Evolutionary conservation across 2,329 filamentous ascomycete genomes (phyloP).

Genomic region (Xylariomycetidae sp.): DNA sequence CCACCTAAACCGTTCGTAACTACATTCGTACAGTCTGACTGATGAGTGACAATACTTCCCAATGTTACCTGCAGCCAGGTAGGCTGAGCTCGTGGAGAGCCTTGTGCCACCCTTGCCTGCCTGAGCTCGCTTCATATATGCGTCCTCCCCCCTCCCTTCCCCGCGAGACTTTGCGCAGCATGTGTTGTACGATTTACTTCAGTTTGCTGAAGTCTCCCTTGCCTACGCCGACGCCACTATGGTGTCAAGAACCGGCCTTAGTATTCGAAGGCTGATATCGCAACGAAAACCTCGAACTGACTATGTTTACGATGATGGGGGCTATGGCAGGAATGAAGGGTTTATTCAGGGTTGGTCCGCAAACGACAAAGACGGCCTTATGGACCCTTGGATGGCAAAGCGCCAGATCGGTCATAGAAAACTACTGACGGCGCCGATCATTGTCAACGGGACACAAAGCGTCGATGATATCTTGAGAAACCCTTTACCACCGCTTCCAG

Average conservation of each 20-base stretch:
- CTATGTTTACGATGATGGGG: conserved; percentile 19
- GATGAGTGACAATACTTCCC: too few species aligned
- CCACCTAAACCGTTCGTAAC: too few species aligned
- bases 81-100: too few species aligned
- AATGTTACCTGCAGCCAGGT: too few species aligned
- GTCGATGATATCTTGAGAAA: conserved; percentile 32
- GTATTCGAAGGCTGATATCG: conserved; percentile 39
- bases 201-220: conserved; percentile 22
- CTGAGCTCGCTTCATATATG: conserved; percentile 21
- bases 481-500: conserved; percentile 34
- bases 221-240: conserved; percentile 27
- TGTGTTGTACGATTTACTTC: conserved; percentile 8
- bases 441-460: conserved; percentile 34
- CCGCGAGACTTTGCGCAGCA: too few species aligned
- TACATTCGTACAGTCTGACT: too few species aligned
- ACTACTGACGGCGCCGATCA: conserved; percentile 31
- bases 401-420: conserved; percentile 25
- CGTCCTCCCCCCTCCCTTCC: conserved; percentile 17
- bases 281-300: conserved; percentile 24
- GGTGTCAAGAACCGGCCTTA: conserved; percentile 36
- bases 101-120: conserved; percentile 21
- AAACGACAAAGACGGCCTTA: conserved; percentile 13
- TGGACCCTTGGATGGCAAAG: conserved; percentile 19
- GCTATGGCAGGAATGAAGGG: conserved; percentile 14
- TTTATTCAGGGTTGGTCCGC: conserved; percentile 1